Percentiles rank a stretch among this genome's conserved stretches.
These are phyloP conservation scores for Heterobasidion parviporum DNA, from an alignment of 1,284 basidiomycete species.

Conservation along the genomic window DNA sequence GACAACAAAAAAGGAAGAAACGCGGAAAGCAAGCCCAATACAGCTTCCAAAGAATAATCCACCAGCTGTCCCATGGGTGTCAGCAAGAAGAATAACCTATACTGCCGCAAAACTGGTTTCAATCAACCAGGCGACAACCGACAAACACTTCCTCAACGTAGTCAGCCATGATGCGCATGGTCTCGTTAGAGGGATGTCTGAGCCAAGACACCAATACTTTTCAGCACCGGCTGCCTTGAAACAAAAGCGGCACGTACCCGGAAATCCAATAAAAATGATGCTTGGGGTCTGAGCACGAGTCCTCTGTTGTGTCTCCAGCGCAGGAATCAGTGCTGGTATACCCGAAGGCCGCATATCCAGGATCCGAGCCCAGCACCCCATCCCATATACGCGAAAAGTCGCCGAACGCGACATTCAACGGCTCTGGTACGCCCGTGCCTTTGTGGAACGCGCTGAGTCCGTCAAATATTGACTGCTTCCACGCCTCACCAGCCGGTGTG, in stretches of 20 bases:
- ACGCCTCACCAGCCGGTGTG: conserved; percentile 19
- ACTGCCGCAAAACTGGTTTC: background rate
- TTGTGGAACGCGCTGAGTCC: conserved; percentile 15
- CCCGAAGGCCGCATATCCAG: conserved; percentile 25
- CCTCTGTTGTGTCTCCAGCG: conserved; percentile 14
- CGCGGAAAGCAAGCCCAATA: too few relatives aligned
- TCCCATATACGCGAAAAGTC: conserved; percentile 24
- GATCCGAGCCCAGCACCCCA: conserved; percentile 17
- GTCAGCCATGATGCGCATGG: conserved; percentile 37
- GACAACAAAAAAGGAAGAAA: too few relatives aligned
- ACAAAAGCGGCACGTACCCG: conserved; percentile 24
- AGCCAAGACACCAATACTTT: too few relatives aligned
- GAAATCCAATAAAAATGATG: conserved; percentile 43
- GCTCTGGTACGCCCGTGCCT: conserved; percentile 9
- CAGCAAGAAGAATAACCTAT: too few relatives aligned
- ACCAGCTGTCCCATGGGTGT: too few relatives aligned
- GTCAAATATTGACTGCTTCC: conserved; percentile 20
- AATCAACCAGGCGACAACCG: conserved; percentile 15
- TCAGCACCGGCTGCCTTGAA: too few relatives aligned
- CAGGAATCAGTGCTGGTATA: conserved; percentile 21
- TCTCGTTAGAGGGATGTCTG: conserved; percentile 34
- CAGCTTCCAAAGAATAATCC: too few relatives aligned
- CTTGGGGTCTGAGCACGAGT: conserved; percentile 30
- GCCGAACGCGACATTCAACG: conserved; percentile 18
- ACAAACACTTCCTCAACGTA: conserved; percentile 35